Evolutionary conservation across 2,329 filamentous ascomycete species (phyloP), one percentile per base, ranked within the genome.

Genomic region (Fusarium siculi): DNA sequence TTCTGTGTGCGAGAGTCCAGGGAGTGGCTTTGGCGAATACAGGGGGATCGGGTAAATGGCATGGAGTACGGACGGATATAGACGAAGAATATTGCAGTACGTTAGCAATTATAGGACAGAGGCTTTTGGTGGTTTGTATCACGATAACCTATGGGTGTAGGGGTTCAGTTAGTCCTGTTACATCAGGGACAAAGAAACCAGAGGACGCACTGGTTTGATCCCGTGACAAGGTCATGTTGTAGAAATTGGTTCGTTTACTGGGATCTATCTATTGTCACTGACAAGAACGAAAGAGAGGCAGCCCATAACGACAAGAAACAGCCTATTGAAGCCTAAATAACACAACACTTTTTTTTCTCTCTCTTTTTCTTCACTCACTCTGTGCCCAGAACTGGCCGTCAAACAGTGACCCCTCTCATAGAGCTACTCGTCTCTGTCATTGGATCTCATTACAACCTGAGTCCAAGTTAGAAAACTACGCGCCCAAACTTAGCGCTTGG

Each of bases 401-500:
- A 30, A 23, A 37, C 15, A 28, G 42, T n/a, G 42, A 34, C 42
- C 55, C 34, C 23, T 49, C 40, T 50, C 15, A 18, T 36, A 18
- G 30, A 32, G 9, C 9, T 47, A 5, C 36, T 23, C 30, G 21
- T 40, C 42, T 70, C 19, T 30, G 4, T 30, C 30, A 69, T 65
- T 69, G 66, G 66, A 36, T 39, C 47, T 32, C n/a, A 32, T 19
- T 23, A 28, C 37, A 32, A 30, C 36, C 59, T n/a, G 32, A 19
- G 49, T 25, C n/a, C 18, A 25, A 25, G 30, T 52, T 52, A 21
- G 37, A 57, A 39, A 42, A 28, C 47, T 65, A 72, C 50, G 69
- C 69, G 63, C 68, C 58, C 63, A 65, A 49, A 23, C 21, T 43
- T 34, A 59, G 63, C 68, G 69, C 68, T 68, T 72, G 56, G 57